These are phyloP conservation scores for Penicillium sp. DNA, from an alignment of 2,329 filamentous ascomycete species.

Conservation along the genomic window DNA sequence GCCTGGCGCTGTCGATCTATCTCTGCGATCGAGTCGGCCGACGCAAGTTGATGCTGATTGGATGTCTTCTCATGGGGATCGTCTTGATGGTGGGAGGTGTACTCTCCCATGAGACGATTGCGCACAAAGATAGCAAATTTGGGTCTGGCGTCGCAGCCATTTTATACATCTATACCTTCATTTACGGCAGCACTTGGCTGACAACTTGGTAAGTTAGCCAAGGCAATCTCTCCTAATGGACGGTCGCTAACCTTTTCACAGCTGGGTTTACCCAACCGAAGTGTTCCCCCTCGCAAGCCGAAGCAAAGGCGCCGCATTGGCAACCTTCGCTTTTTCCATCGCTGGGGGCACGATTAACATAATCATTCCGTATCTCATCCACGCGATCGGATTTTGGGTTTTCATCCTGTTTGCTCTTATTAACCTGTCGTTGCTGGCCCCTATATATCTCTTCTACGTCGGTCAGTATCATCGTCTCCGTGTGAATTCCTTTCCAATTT, in stretches of 20 bases:
- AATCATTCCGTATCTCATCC: conserved; percentile 34
- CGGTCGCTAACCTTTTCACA: background rate
- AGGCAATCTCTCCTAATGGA: background rate
- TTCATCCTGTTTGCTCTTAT: conserved; percentile 33
- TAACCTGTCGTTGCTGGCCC: conserved; percentile 26
- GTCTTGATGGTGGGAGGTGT: conserved; percentile 23
- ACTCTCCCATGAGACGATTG: conserved; percentile 15
- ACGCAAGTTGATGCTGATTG: conserved; percentile 23
- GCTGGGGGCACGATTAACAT: conserved; percentile 29
- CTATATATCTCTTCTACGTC: conserved; percentile 28
- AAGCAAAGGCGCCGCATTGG: conserved; percentile 21
- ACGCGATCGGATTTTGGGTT: conserved; percentile 29
- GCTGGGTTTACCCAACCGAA: conserved; percentile 26
- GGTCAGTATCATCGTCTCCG: conserved; percentile 4
- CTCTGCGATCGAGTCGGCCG: conserved; percentile 14
- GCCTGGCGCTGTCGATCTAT: conserved; percentile 17
- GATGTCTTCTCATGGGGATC: conserved; percentile 19
- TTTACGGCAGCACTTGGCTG: conserved; percentile 26
- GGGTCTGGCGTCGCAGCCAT: conserved; percentile 21
- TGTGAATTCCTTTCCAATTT: background rate
- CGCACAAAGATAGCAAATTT: conserved; percentile 11
- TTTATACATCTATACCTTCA: conserved; percentile 25
- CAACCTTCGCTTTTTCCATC: conserved; percentile 27
- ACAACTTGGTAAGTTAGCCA: conserved; percentile 21
- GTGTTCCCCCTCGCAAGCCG: conserved; percentile 22